Base-by-base conservation (phyloP, 1,284 basidiomycete species). In the Singerocomus rubriflavus region DNA sequence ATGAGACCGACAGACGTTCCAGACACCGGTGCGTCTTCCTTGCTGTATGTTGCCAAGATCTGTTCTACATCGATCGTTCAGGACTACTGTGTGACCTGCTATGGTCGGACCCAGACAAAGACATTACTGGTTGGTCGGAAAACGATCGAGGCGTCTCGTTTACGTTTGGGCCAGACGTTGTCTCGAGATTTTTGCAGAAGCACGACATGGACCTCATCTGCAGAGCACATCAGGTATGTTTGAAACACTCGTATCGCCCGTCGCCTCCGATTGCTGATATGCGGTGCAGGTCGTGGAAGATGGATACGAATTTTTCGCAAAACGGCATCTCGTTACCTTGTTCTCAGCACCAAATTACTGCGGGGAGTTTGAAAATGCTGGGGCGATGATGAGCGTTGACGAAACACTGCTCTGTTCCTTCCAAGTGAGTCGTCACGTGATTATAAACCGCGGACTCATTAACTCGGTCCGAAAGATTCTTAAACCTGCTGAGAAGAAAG, bases 201-300 rank as follows among this genome's bases (percentile, higher is more conserved):
- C 96, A 98, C 69, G 97, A 99, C 72, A 98, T 99, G 96, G 96
- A 98, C 72, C 78, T 98, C 65, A 98, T 99, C 66, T 98, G 96
- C 75, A 82, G 96, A 74, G 95, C 95, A 65, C 94, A 98, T 80
- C 93, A 98, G 81, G 89, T 87, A 64, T 60, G 84, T 54, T 46
- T 51, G 56, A 7, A 41, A 43, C 10, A 27, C 34, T 21, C 4
- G 46, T 29, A 21, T 53, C 51, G 44, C 49, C 48, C 50, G 42
- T 44, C 44, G 21, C n/a, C 40, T 41, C 26, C 21, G 40, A 52
- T 46, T 16, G 34, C 42, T 46, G 39, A 52, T 17, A 13, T 40
- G 16, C 52, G 21, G 21, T 12, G 16, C 49, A 92, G 86, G 96
- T 99, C 67, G 96, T 99, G 46, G 96, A 99, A 70, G 96, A 99